phyloP scores from a whole-genome alignment of 2,329 filamentous ascomycete species.

The Pochonia chlamydosporia region DNA sequence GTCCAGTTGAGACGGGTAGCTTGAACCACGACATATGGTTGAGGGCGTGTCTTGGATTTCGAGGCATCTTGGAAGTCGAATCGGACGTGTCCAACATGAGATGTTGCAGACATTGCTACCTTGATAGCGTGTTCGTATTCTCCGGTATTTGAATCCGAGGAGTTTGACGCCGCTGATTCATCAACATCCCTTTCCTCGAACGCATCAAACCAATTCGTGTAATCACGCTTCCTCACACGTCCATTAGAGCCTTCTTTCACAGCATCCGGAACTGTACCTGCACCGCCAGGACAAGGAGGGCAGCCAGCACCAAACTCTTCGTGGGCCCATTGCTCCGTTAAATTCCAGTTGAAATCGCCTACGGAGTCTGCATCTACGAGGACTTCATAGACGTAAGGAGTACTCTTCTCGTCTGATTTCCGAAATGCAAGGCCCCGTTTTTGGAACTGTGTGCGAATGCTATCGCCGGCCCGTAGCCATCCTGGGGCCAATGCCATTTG shows the following conservation, averaged over 20 bases:
- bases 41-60: slow-evolving; percentile 3
- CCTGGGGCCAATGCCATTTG: slow-evolving; percentile 37
- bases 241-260: slow-evolving; percentile 34
- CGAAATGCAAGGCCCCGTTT: slow-evolving; percentile 33
- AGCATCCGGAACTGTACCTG: slow-evolving; percentile 1
- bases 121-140: slow-evolving; percentile 16
- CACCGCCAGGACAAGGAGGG: slow-evolving; percentile 27
- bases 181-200: slow-evolving; percentile 16
- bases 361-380: slow-evolving; percentile 30
- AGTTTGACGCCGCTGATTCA: slow-evolving; percentile 1
- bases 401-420: slow-evolving; percentile 36
- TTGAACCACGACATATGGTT: slow-evolving; percentile 36
- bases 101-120: slow-evolving; percentile 33
- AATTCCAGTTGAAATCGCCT: slow-evolving; percentile 26
- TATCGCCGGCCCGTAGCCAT: slow-evolving; percentile 18
- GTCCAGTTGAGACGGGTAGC: slow-evolving; percentile 40
- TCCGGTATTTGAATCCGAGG: neutral
- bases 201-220: slow-evolving; percentile 1
- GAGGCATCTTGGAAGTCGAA: slow-evolving; percentile 27
- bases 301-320: slow-evolving; percentile 32
- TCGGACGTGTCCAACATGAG: slow-evolving; percentile 35
- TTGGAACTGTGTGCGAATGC: slow-evolving; percentile 27
- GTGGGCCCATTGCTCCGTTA: slow-evolving; percentile 24
- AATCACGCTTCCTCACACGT: slow-evolving; percentile 16
- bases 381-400: slow-evolving; percentile 40